Evolutionary conservation across 257 asterid genomes (phyloP).

Genomic region (Petunia axillaris): DNA sequence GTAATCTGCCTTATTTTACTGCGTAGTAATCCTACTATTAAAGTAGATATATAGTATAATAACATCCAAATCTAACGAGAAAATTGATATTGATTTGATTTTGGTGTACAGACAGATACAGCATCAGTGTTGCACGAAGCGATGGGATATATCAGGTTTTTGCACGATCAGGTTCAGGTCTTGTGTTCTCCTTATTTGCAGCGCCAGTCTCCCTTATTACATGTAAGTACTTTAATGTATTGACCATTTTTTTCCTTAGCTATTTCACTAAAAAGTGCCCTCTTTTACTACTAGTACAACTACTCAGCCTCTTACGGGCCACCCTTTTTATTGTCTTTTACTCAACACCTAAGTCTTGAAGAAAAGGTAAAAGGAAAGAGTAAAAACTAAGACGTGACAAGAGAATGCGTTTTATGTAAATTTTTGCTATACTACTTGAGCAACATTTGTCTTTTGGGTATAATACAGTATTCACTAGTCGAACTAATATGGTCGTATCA

Average conservation of each 20-base stretch:
- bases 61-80: background rate
- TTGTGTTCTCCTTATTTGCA: slow-evolving; percentile 85
- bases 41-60: background rate
- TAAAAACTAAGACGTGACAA: too few relatives aligned
- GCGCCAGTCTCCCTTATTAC: slow-evolving; percentile 40
- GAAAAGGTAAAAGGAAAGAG: background rate
- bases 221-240: slow-evolving; percentile 35
- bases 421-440: too few relatives aligned
- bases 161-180: slow-evolving; percentile 90
- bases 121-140: slow-evolving; percentile 96
- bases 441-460: too few relatives aligned
- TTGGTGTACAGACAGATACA: slow-evolving; percentile 73
- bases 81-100: background rate
- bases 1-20: too few relatives aligned
- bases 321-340: background rate
- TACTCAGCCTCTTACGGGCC: background rate
- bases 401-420: too few relatives aligned
- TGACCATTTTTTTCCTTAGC: background rate
- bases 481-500: too few relatives aligned
- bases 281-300: background rate
- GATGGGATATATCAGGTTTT: slow-evolving; percentile 75
- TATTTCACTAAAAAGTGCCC: background rate
- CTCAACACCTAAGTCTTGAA: background rate
- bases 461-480: too few relatives aligned
- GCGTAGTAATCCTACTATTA: too few relatives aligned